Conservation (phyloP, 441 rosid genomes). For the Capsella rubella region DNA sequence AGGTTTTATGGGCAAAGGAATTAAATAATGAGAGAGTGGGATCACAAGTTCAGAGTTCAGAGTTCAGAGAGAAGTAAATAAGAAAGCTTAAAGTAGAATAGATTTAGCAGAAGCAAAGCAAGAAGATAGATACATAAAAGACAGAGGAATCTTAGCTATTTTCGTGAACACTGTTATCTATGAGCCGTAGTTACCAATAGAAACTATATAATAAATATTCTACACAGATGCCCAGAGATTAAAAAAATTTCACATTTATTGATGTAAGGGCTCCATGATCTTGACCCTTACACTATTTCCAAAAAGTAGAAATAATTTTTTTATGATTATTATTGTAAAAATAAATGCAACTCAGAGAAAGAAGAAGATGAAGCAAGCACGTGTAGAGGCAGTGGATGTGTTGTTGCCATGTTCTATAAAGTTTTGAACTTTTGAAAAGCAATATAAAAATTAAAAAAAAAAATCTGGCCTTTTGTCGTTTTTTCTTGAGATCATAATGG, state of each 20-base stretch:
- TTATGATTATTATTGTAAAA: conserved; percentile 47
- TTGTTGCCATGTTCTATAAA: conserved; percentile 50
- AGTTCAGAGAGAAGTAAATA: conserved; percentile 28
- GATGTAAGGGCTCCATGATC: conserved; percentile 48
- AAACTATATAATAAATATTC: conserved; percentile 43
- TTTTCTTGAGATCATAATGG: conserved; percentile 37
- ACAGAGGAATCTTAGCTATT: conserved; percentile 54
- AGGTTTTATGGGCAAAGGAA: conserved; percentile 38
- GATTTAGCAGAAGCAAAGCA: conserved; percentile 38
- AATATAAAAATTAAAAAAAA: neutral
- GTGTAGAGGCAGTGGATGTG: conserved; percentile 47
- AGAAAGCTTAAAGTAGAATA: conserved; percentile 47
- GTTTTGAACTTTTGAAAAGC: conserved; percentile 25
- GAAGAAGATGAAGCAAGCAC: conserved; percentile 44
- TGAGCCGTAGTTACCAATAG: conserved; percentile 36
- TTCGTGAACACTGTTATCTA: conserved; percentile 47
- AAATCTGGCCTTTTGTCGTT: conserved; percentile 43
- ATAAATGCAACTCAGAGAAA: conserved; percentile 38
- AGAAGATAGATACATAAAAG: conserved; percentile 27
- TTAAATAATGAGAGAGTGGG: conserved; percentile 29
- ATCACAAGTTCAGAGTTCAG: conserved; percentile 36
- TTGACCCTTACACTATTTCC: conserved; percentile 45
- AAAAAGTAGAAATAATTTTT: conserved; percentile 32
- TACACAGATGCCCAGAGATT: conserved; percentile 43
- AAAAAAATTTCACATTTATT: conserved; percentile 42